Conservation (phyloP, 495 filamentous ascomycete genomes). For the Cercophora scortea region DNA sequence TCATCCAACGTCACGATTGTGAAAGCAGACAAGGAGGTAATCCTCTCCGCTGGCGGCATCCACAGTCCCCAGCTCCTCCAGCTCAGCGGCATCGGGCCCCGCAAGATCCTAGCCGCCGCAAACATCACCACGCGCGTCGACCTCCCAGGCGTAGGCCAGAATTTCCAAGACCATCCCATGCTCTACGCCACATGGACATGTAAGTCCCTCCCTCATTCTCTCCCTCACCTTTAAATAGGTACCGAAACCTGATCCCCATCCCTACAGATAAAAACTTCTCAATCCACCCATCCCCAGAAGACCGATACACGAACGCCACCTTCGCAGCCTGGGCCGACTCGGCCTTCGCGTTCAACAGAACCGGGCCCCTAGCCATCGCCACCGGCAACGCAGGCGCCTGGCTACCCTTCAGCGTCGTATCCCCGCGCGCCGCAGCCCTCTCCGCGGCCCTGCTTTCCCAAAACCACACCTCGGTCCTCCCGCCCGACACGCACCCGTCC, state of each 20-base stretch:
- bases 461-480: conserved; percentile 30
- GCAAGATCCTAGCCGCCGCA: conserved; percentile 29
- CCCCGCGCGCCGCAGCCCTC: conserved; percentile 24
- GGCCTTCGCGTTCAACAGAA: conserved; percentile 29
- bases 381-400: conserved; percentile 37
- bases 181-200: conserved; percentile 21
- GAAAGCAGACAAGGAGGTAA: conserved; percentile 46
- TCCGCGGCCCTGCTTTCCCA: conserved; percentile 25
- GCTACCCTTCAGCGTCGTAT: conserved; percentile 38
- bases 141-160: conserved; percentile 47
- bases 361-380: conserved; percentile 36
- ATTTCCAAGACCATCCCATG: conserved; percentile 50
- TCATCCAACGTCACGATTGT: conserved; percentile 21
- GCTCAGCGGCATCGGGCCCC: conserved; percentile 46
- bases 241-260: background rate
- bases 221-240: background rate
- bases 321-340: conserved; percentile 29
- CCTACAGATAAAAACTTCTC: conserved; percentile 25
- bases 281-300: conserved; percentile 20
- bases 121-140: conserved; percentile 39
- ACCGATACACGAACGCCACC: conserved; percentile 30
- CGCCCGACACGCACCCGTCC: conserved; percentile 24
- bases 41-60: conserved; percentile 50
- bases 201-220: conserved; percentile 8
- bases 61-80: conserved; percentile 52